Conservation (phyloP, 1,284 basidiomycete genomes). For the Caloboletus firmus region DNA sequence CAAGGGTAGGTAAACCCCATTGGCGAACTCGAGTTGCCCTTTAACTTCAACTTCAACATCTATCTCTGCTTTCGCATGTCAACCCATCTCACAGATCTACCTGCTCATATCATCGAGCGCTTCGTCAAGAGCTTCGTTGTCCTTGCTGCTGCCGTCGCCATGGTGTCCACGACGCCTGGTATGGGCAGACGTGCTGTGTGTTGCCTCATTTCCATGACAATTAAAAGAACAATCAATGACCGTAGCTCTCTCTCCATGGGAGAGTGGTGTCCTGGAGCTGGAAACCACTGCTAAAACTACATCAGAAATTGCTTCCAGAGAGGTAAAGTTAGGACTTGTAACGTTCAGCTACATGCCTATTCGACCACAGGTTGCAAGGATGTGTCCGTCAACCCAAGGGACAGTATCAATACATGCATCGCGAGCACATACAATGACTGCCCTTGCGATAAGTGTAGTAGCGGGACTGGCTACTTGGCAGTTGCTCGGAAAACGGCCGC, state of each 20-base stretch:
- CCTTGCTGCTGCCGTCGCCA: too few relatives aligned
- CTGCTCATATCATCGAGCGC: too few relatives aligned
- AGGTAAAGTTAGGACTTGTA: not conserved
- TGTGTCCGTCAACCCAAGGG: not conserved
- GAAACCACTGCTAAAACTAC: not conserved
- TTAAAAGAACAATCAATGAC: too few relatives aligned
- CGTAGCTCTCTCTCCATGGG: not conserved
- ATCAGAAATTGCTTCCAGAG: not conserved
- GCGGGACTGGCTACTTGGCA: not conserved
- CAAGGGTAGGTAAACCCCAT: too few relatives aligned
- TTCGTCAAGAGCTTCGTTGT: too few relatives aligned
- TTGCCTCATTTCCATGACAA: too few relatives aligned
- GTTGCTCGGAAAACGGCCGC: not conserved
- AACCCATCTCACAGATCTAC: too few relatives aligned
- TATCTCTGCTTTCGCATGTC: too few relatives aligned
- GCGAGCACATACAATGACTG: not conserved
- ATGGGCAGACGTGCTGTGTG: too few relatives aligned
- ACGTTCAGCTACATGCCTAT: not conserved
- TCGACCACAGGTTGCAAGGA: not conserved
- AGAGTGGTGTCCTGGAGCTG: not conserved
- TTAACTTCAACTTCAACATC: too few relatives aligned
- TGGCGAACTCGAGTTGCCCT: too few relatives aligned
- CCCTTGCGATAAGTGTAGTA: slow-evolving; percentile 4
- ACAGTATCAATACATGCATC: not conserved
- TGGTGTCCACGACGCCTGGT: too few relatives aligned